Conservation (phyloP, 2,329 filamentous ascomycete species). For the Exophiala sideris region DNA sequence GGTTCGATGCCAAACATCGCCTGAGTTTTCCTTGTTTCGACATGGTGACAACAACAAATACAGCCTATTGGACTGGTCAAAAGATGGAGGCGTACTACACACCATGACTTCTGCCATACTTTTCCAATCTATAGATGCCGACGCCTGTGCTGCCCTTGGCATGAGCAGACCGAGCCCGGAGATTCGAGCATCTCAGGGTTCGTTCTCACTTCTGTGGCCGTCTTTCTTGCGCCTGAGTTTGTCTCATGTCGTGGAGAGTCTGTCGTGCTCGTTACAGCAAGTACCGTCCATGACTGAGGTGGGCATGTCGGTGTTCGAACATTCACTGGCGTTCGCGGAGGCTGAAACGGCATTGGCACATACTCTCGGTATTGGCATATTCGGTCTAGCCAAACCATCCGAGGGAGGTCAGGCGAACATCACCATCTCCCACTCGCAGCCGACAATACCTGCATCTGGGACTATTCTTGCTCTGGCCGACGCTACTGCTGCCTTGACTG, state of each 20-base stretch:
- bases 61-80: constrained; percentile 66
- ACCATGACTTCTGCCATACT: constrained; percentile 68
- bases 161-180: constrained; percentile 62
- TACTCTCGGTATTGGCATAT: constrained; percentile 69
- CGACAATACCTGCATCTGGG: constrained; percentile 34
- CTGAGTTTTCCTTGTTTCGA: constrained; percentile 65
- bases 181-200: constrained; percentile 64
- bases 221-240: constrained; percentile 54
- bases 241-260: constrained; percentile 83
- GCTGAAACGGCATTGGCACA: constrained; percentile 83
- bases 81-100: constrained; percentile 68
- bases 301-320: constrained; percentile 94
- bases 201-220: constrained; percentile 63
- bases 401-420: constrained; percentile 3
- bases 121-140: constrained; percentile 68
- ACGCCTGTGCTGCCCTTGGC: constrained; percentile 69
- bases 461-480: constrained; percentile 36
- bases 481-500: constrained; percentile 30
- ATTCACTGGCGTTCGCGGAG: constrained; percentile 92
- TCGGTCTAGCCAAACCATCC: constrained; percentile 48
- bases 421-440: constrained; percentile 43
- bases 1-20: constrained; percentile 86
- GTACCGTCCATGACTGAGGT: constrained; percentile 77
- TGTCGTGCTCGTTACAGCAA: constrained; percentile 84
- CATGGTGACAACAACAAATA: constrained; percentile 66